Base-by-base conservation (phyloP, 2,329 filamentous ascomycete genomes). In the Pseudogymnoascus sp. region DNA sequence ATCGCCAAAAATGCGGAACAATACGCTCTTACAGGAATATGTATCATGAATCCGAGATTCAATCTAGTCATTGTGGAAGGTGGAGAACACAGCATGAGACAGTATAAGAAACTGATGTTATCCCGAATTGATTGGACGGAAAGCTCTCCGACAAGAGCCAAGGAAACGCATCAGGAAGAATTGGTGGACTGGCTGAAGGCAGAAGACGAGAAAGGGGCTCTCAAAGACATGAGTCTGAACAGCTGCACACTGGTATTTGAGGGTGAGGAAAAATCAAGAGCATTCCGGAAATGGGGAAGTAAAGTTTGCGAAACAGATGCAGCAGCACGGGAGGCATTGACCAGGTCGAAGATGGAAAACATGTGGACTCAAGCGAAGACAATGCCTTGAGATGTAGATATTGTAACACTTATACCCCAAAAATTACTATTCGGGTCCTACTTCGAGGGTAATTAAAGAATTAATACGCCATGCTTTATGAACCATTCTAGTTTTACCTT, bases 111-210 rank as follows among this genome's bases (percentile, higher is more conserved):
- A 74, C 81, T 99, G 31, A 92, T 99, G 90, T 80, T 95, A 45
- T 88, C 93, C 68, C 91, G 94, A 58, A 92, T 97, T 71, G 89
- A 96, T 74, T 99, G 95, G 94, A 89, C 89, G 2, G 92, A 97
- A 72, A 96, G 96, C 69, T 83, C 85, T 0, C 86, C 86, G 2
- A 87, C 92, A 0, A 81, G 81, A 39, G 77, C 85, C 43, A 81
- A 80, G 59, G 81, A 86, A 64, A 87, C 85, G 63, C 87, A 86
- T 63, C 80, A 82, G 63, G 84, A 83, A 63, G 82, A 83, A 1
- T 80, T 86, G 55, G 85, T 86, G 16, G 80, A 87, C 49, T 97
- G 92, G 91, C 79, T 97, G 58, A 83, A 87, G 64, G 86, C 90
- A 1, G 84, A 94, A 70, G 88, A 92, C 70, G 89, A 92, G 63